These are phyloP conservation scores for Arachis stenosperma DNA, from an alignment of 306 rosid genomes.

Conservation along the genomic window DNA sequence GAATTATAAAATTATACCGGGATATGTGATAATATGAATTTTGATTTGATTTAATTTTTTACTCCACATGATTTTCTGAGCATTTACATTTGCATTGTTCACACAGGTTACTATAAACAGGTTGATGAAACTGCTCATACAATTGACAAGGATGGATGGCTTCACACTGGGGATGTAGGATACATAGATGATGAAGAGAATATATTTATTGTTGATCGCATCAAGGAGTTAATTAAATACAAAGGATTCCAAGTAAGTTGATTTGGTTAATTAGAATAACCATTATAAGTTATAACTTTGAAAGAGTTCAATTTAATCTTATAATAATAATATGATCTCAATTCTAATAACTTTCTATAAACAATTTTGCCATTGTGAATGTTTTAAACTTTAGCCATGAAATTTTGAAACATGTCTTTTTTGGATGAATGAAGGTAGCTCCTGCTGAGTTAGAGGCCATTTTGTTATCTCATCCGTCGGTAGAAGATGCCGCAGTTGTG, in stretches of 20 bases:
- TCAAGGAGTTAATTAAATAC: slow-evolving; percentile 56
- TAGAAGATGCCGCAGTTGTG: slow-evolving; percentile 94
- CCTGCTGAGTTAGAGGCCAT: slow-evolving; percentile 95
- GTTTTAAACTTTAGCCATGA: background rate
- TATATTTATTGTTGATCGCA: slow-evolving; percentile 66
- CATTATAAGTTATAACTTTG: background rate
- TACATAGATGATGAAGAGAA: slow-evolving; percentile 80
- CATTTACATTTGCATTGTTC: background rate
- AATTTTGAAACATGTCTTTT: background rate
- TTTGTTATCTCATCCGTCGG: slow-evolving; percentile 73
- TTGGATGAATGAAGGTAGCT: slow-evolving; percentile 66
- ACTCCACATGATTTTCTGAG: too few species aligned
- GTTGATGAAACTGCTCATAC: slow-evolving; percentile 76
- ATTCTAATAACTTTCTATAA: too few species aligned
- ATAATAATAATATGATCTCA: background rate
- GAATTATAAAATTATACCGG: too few species aligned
- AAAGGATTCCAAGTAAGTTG: slow-evolving; percentile 59
- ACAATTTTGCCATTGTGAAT: too few species aligned
- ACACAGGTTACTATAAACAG: slow-evolving; percentile 76
- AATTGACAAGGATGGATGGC: slow-evolving; percentile 84
- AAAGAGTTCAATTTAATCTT: background rate
- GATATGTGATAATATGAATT: background rate
- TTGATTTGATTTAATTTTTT: too few species aligned
- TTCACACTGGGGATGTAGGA: slow-evolving; percentile 88
- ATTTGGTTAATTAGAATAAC: slow-evolving; percentile 2